Evolutionary conservation across 371 early-diverging fungal species (phyloP).

Genomic region (Rhizomucor pusillus): DNA sequence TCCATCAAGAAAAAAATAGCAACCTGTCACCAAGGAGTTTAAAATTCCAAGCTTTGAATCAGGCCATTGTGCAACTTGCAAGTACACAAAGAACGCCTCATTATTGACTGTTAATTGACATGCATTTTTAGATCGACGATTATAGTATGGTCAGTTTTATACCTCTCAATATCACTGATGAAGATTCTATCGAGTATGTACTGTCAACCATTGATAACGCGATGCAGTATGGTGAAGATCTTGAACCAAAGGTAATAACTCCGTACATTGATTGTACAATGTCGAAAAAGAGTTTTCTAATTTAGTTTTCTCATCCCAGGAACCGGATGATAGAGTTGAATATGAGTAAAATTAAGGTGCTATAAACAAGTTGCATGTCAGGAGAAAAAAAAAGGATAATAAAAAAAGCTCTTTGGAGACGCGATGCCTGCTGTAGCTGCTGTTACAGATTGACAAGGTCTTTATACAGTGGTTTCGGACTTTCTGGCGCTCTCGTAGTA

Average conservation of each 20-base stretch:
- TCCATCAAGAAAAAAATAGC: slow-evolving; percentile 21
- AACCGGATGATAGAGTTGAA: neutral
- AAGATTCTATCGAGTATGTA: slow-evolving; percentile 87
- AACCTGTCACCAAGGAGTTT: slow-evolving; percentile 48
- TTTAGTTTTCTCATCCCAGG: neutral
- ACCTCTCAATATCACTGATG: slow-evolving; percentile 92
- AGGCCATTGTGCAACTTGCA: slow-evolving; percentile 85
- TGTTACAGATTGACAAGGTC: too few relatives aligned
- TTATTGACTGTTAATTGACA: neutral
- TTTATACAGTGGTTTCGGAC: too few relatives aligned
- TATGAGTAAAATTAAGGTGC: neutral
- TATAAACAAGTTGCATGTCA: too few relatives aligned
- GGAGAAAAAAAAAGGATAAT: neutral
- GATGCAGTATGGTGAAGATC: slow-evolving; percentile 96
- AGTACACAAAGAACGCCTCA: slow-evolving; percentile 2
- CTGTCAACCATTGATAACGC: slow-evolving; percentile 92
- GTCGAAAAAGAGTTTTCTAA: neutral
- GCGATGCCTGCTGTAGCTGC: too few relatives aligned
- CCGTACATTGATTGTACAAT: neutral
- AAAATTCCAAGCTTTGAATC: slow-evolving; percentile 83
- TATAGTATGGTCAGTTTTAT: slow-evolving; percentile 95
- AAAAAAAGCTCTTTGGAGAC: too few relatives aligned
- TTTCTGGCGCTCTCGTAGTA: too few relatives aligned
- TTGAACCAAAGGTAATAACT: slow-evolving; percentile 82
- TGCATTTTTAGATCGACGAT: slow-evolving; percentile 74